phyloP scores from a whole-genome alignment of 345 rosid species.

The Eutrema heterophyllum region DNA sequence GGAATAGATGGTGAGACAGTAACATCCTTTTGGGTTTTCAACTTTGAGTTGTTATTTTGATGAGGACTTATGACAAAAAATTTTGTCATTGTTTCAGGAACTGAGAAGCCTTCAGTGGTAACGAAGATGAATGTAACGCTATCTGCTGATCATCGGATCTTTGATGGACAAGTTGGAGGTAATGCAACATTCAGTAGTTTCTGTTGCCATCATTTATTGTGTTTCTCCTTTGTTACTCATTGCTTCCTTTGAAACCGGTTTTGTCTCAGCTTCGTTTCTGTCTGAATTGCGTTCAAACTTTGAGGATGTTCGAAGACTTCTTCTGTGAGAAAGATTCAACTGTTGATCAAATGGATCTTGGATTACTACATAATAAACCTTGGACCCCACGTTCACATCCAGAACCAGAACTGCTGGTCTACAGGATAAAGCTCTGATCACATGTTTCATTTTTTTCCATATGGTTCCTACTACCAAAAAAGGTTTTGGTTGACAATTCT shows the following conservation, averaged over 20 bases:
- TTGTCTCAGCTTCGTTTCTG: slow-evolving; percentile 68
- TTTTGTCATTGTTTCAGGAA: slow-evolving; percentile 43
- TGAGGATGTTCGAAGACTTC: slow-evolving; percentile 69
- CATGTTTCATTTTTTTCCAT: slow-evolving; percentile 13
- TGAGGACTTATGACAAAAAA: not conserved
- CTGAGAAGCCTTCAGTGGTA: slow-evolving; percentile 60
- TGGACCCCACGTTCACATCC: slow-evolving; percentile 17
- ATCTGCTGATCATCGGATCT: slow-evolving; percentile 93
- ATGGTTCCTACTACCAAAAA: slow-evolving; percentile 1
- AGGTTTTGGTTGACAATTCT: slow-evolving; percentile 16
- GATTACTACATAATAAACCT: slow-evolving; percentile 19
- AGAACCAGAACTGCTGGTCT: slow-evolving; percentile 17
- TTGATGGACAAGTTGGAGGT: slow-evolving; percentile 97
- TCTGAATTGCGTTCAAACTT: slow-evolving; percentile 67
- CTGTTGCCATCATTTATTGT: not conserved
- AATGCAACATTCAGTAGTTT: slow-evolving; percentile 7
- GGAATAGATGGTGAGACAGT: slow-evolving; percentile 66
- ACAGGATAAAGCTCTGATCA: slow-evolving; percentile 9
- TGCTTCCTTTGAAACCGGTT: not conserved
- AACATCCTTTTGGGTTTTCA: not conserved
- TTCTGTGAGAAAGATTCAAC: slow-evolving; percentile 41
- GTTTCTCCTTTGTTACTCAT: slow-evolving; percentile 8
- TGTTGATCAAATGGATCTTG: slow-evolving; percentile 13
- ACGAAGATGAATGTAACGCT: slow-evolving; percentile 80
- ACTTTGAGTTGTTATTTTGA: not conserved